Conservation (phyloP, 768 basidiomycete species). For the Udeniomyces megalosporus region DNA sequence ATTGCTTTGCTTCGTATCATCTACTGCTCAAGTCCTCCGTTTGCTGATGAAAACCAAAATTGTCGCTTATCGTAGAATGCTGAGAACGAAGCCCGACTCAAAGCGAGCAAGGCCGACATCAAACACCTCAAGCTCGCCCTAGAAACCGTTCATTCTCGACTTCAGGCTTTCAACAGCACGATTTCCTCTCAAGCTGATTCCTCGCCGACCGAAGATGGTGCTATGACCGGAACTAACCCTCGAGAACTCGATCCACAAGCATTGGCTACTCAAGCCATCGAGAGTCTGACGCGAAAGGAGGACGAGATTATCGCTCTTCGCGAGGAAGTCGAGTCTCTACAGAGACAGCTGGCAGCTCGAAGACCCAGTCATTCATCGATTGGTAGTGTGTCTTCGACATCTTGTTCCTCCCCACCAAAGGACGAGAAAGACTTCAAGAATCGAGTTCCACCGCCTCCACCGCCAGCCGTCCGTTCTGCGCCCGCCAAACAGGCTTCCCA, state of each 20-base stretch:
- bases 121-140: conserved; percentile 64
- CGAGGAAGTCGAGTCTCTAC: conserved; percentile 21
- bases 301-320: conserved; percentile 42
- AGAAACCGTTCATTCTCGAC: conserved; percentile 70
- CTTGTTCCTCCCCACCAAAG: conserved; percentile 16
- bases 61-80: no score
- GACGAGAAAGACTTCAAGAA: conserved; percentile 59
- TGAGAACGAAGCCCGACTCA: conserved; percentile 38
- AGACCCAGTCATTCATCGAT: neutral
- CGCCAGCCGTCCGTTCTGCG: neutral
- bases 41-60: no score
- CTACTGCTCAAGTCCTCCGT: no score
- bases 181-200: conserved; percentile 32
- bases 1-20: no score
- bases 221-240: no score
- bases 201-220: conserved; percentile 32
- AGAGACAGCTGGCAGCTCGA: conserved; percentile 31
- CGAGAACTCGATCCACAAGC: conserved; percentile 47
- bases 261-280: conserved; percentile 56
- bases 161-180: conserved; percentile 36
- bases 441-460: conserved; percentile 33
- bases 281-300: conserved; percentile 51
- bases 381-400: no score
- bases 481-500: neutral
- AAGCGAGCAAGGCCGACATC: conserved; percentile 39